These are phyloP conservation scores for Physaria fendleri DNA, from an alignment of 345 rosid species.

Conservation along the genomic window DNA sequence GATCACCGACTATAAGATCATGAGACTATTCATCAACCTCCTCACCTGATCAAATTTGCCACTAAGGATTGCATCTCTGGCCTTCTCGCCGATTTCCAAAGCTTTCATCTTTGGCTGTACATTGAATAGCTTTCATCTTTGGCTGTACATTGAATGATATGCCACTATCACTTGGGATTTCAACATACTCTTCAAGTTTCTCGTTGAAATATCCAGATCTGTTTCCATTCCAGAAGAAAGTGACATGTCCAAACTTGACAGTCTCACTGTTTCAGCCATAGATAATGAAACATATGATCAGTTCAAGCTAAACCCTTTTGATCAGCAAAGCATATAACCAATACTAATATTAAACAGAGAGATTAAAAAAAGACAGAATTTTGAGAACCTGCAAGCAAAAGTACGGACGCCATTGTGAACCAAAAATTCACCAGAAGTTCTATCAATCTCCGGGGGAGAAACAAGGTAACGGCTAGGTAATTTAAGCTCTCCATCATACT, in stretches of 20 bases:
- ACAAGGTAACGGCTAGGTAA: constrained; percentile 83
- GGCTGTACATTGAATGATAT: constrained; percentile 85
- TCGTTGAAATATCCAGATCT: constrained; percentile 80
- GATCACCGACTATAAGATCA: neutral
- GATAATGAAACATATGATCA: neutral
- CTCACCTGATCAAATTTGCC: constrained; percentile 81
- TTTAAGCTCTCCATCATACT: constrained; percentile 93
- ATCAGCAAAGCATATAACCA: neutral
- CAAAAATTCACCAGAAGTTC: constrained; percentile 95
- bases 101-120: constrained; percentile 99
- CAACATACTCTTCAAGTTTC: constrained; percentile 79
- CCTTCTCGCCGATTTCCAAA: constrained; percentile 74
- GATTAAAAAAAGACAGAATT: neutral
- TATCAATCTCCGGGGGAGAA: constrained; percentile 94
- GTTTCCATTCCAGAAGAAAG: constrained; percentile 99
- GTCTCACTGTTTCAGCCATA: constrained; percentile 58
- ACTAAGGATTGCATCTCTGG: constrained; percentile 79
- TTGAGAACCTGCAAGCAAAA: constrained; percentile 76
- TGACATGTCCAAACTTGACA: constrained; percentile 92
- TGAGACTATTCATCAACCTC: neutral
- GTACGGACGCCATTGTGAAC: constrained; percentile 70
- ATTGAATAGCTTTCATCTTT: too few relatives aligned
- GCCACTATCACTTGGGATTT: constrained; percentile 89
- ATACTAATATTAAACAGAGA: neutral
- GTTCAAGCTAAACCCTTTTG: too few relatives aligned